Conservation (phyloP, 1,284 basidiomycete species). For the Austroboletus olivaceoglutinosus region DNA sequence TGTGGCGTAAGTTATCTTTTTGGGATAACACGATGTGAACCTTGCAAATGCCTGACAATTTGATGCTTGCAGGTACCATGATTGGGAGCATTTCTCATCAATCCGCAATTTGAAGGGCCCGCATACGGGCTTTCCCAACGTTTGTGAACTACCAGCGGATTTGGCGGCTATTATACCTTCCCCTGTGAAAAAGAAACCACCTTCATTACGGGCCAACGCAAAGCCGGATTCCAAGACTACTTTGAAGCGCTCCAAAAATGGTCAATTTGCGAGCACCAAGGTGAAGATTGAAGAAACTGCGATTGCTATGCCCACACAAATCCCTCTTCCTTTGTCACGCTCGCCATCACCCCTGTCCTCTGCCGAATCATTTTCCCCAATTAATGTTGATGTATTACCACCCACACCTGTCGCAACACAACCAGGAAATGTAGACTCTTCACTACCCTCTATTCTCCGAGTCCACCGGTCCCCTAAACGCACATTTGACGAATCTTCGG, state of each 20-base stretch:
- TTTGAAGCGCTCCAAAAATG: constrained; percentile 27
- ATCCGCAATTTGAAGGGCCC: constrained; percentile 86
- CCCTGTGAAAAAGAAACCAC: constrained; percentile 33
- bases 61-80: constrained; percentile 64
- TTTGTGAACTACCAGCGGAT: constrained; percentile 52
- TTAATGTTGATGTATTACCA: constrained; percentile 31
- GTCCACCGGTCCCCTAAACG: constrained; percentile 59
- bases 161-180: constrained; percentile 25
- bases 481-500: constrained; percentile 62
- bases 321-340: constrained; percentile 45
- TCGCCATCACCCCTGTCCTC: constrained; percentile 44
- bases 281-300: constrained; percentile 24
- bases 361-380: constrained; percentile 27
- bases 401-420: constrained; percentile 23
- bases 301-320: constrained; percentile 32
- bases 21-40: constrained; percentile 11
- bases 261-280: constrained; percentile 26
- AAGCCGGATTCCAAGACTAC: constrained; percentile 32
- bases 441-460: constrained; percentile 32
- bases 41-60: constrained; percentile 10
- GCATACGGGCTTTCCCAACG: constrained; percentile 72
- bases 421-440: constrained; percentile 22
- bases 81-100: constrained; percentile 94
- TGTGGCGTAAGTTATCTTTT: constrained; percentile 70
- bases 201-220: constrained; percentile 17